A percentile compares a stretch with the other conserved stretches of the same genome.
These are phyloP conservation scores for Colletotrichum kahawae DNA, from an alignment of 2,329 filamentous ascomycete species.

Conservation along the genomic window DNA sequence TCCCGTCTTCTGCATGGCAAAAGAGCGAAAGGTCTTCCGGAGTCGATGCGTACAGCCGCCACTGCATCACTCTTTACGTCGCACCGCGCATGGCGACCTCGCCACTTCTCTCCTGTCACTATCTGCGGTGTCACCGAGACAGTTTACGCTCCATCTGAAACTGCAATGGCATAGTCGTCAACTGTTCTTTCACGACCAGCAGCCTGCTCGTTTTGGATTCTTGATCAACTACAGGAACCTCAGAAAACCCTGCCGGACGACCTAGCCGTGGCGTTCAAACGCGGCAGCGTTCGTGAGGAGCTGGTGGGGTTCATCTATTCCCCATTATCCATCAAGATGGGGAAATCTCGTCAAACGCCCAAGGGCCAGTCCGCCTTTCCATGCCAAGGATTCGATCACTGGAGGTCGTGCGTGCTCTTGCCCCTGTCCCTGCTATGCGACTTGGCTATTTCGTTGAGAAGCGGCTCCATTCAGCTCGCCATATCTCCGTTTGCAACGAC, in stretches of 20 bases:
- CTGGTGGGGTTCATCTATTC: conserved; percentile 2
- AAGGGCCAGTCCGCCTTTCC: neutral
- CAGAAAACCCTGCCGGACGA: neutral
- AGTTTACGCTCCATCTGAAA: conserved; percentile 36
- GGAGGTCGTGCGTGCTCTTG: neutral
- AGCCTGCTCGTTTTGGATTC: neutral
- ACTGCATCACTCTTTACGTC: conserved; percentile 26
- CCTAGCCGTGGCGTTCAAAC: neutral
- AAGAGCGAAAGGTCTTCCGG: conserved; percentile 34
- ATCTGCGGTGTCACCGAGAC: conserved; percentile 34
- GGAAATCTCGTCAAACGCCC: conserved; percentile 10
- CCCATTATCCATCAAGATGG: neutral
- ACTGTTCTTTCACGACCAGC: neutral
- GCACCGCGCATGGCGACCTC: conserved; percentile 24
- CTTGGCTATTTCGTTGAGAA: neutral
- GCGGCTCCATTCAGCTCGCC: neutral
- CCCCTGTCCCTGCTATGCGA: neutral
- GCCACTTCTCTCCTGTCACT: conserved; percentile 34
- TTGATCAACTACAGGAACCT: conserved; percentile 7
- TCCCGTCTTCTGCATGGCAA: conserved; percentile 31
- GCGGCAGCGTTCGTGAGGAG: neutral
- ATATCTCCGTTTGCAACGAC: conserved; percentile 9
- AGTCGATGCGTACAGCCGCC: conserved; percentile 40
- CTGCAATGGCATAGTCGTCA: conserved; percentile 11
- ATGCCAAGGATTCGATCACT: neutral